These are phyloP conservation scores for Exophiala calicioides DNA, from an alignment of 2,329 filamentous ascomycete species.

Conservation along the genomic window DNA sequence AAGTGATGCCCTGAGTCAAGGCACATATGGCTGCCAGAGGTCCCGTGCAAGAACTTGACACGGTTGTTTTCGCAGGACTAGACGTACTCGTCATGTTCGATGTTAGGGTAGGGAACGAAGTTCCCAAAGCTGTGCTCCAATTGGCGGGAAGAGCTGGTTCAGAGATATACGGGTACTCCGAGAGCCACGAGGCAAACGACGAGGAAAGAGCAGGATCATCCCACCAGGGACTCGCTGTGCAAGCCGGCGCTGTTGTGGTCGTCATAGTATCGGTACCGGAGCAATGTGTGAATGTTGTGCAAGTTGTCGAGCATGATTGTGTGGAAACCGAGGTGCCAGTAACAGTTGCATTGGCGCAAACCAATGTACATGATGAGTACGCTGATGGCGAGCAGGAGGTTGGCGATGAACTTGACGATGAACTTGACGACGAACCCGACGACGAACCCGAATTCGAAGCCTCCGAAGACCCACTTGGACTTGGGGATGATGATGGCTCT, in stretches of 20 bases:
- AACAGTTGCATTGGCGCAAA: constrained; percentile 1
- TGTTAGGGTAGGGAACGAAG: background rate
- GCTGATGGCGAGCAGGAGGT: constrained; percentile 6
- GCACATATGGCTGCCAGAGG: background rate
- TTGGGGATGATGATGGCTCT: background rate
- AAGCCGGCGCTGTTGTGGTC: background rate
- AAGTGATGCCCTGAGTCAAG: background rate
- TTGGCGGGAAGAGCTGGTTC: background rate
- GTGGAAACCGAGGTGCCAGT: background rate
- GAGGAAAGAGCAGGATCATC: constrained; percentile 8
- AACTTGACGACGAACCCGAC: background rate
- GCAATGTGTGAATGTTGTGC: constrained; percentile 1
- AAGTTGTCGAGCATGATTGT: constrained; percentile 3
- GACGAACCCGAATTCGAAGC: background rate
- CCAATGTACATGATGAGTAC: background rate
- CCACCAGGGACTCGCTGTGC: constrained; percentile 7
- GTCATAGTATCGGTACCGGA: constrained; percentile 1
- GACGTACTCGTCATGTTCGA: background rate
- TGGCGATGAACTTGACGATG: background rate
- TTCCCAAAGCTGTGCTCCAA: background rate
- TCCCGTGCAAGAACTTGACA: background rate
- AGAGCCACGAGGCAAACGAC: constrained; percentile 6
- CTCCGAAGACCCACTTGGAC: background rate
- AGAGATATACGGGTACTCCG: constrained; percentile 4
- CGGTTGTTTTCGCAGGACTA: background rate